Percentiles rank a stretch among this genome's conserved stretches.
Conservation (phyloP, 2,329 filamentous ascomycete species). For the Ilyonectria robusta region DNA sequence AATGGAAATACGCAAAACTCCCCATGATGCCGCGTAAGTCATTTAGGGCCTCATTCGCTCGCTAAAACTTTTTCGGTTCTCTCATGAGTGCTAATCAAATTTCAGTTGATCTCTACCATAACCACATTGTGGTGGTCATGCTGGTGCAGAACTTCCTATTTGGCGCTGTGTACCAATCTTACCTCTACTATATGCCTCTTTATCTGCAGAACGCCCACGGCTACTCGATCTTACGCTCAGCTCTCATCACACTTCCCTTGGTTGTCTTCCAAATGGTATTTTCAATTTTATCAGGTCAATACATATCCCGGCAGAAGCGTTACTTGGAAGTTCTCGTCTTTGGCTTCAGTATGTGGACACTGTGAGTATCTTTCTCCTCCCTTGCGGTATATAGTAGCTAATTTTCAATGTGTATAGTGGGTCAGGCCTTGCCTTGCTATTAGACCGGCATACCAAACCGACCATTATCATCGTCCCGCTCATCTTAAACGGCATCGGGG, state of each 20-base stretch:
- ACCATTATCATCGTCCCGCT: conserved; percentile 65
- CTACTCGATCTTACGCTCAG: conserved; percentile 59
- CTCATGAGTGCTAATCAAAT: neutral
- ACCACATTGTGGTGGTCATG: conserved; percentile 66
- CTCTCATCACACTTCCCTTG: conserved; percentile 65
- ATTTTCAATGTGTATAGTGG: conserved; percentile 50
- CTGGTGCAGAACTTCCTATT: conserved; percentile 72
- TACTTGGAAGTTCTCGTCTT: conserved; percentile 72
- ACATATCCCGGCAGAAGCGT: conserved; percentile 69
- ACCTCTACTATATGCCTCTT: conserved; percentile 73
- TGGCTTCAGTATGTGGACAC: conserved; percentile 54
- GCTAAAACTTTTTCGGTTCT: too few species aligned
- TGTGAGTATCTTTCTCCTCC: conserved; percentile 45
- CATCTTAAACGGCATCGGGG: conserved; percentile 63
- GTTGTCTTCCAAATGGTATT: conserved; percentile 62
- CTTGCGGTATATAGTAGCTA: neutral
- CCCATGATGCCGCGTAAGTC: conserved; percentile 76
- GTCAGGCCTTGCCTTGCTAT: conserved; percentile 66
- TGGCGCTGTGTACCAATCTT: conserved; percentile 71
- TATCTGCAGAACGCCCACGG: conserved; percentile 71
- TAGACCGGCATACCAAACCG: conserved; percentile 58
- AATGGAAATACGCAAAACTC: conserved; percentile 79
- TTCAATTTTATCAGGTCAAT: conserved; percentile 67
- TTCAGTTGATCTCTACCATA: conserved; percentile 67
- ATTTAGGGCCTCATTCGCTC: too few species aligned